Evolutionary conservation across 495 filamentous ascomycete species (phyloP).

Genomic region (Penicillium nucicola): DNA sequence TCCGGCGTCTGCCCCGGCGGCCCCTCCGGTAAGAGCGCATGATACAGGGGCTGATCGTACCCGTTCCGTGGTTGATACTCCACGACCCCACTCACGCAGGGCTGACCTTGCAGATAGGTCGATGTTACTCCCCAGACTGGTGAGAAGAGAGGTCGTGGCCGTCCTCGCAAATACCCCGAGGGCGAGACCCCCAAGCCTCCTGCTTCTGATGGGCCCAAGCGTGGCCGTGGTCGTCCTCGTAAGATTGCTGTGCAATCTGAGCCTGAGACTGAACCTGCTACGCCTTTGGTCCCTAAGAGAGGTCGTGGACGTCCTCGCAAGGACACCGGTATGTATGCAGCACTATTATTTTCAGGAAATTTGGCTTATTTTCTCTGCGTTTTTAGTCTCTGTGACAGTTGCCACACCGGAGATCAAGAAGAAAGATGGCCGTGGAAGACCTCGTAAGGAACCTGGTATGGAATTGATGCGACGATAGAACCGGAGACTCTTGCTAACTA

Average conservation of each 20-base stretch:
- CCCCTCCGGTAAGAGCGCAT: slow-evolving; percentile 15
- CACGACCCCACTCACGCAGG: slow-evolving; percentile 2
- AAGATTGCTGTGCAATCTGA: slow-evolving; percentile 15
- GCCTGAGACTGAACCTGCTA: background rate
- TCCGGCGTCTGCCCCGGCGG: background rate
- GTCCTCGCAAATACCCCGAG: slow-evolving; percentile 36
- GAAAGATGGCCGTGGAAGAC: slow-evolving; percentile 18
- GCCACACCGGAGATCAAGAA: slow-evolving; percentile 7
- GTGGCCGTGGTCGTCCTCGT: slow-evolving; percentile 38
- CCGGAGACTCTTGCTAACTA: background rate
- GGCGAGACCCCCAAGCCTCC: slow-evolving; percentile 20
- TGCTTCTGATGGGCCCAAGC: slow-evolving; percentile 27
- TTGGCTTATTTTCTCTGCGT: background rate
- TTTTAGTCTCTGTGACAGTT: slow-evolving; percentile 2
- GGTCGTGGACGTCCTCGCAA: slow-evolving; percentile 31
- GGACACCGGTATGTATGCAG: slow-evolving; percentile 16
- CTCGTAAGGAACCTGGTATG: slow-evolving; percentile 1
- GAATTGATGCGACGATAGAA: no score
- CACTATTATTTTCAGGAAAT: background rate
- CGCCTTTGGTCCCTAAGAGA: slow-evolving; percentile 9
- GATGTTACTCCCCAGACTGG: slow-evolving; percentile 22
- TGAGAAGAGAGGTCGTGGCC: slow-evolving; percentile 39
- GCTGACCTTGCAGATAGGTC: slow-evolving; percentile 5
- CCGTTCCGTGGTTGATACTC: background rate
- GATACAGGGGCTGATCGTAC: slow-evolving; percentile 9